Base-by-base conservation (phyloP, 805 yeast genomes). In the Yarrowia sp. region DNA sequence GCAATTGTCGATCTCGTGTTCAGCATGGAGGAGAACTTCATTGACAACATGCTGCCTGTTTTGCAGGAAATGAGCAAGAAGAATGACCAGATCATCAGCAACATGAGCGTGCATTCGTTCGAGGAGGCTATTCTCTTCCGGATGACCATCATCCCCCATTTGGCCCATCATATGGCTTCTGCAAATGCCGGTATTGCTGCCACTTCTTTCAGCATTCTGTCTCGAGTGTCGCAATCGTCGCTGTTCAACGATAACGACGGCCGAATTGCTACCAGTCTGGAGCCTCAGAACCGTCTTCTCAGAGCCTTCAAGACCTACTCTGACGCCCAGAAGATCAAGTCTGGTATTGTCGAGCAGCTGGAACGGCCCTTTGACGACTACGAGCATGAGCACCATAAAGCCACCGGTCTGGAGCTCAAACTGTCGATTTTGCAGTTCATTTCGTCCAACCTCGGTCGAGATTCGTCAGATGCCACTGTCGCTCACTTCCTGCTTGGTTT, bases 401-500 rank as follows among this genome's bases (percentile, higher is more conserved):
- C 53, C 9, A 63, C 69, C 15, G 70, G 71, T 16, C 76, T 87
- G 42, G 79, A 78, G 5, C 74, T 86, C 14, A 91, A 92, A 74
- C 75, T 86, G 40, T 82, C 83, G 15, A 76, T 92, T 7, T 77
- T 94, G 65, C 82, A 85, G 41, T 89, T 89, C 73, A 74, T 93
- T 65, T 78, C 81, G 55, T 75, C 77, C 3, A 85, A 86, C 70
- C 78, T 91, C 16, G 55, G 80, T 1, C 71, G 79, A 0, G 78
- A 80, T 8, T 78, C 82, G 0, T 79, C 79, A 11, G 79, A 77
- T 15, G 83, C 87, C 7, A 83, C 88, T 0, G 82, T 89, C 0
- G 80, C 94, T 0, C 98, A 92, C 75, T 88, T 89, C 72, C 76
- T 94, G 9, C 81, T 94, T 1, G 98, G 98, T 0, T 92, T 87